Conservation (phyloP, 148 eudicot genomes). For the Polygonum aviculare region DNA sequence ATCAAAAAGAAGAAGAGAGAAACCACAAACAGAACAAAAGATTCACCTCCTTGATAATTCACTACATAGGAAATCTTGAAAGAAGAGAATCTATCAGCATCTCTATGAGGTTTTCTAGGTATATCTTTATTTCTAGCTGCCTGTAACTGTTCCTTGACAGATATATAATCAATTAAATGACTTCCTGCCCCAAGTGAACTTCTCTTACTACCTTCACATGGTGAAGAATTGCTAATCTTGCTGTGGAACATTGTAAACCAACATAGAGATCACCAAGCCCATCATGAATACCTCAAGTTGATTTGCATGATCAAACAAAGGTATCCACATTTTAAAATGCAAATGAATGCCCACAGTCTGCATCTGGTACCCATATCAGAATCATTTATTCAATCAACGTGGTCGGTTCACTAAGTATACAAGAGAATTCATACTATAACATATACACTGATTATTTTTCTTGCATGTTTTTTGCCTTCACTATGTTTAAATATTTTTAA, state of each 20-base stretch:
- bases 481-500: neutral
- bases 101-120: neutral
- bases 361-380: neutral
- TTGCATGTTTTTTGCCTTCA: neutral
- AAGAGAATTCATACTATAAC: neutral
- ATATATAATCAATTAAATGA: neutral
- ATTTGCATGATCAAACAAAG: neutral
- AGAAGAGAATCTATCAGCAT: neutral
- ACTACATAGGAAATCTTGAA: neutral
- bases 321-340: neutral
- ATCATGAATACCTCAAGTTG: neutral
- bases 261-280: neutral
- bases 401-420: neutral
- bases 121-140: neutral
- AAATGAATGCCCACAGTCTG: too few species aligned
- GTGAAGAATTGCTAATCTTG: neutral
- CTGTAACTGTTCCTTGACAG: neutral
- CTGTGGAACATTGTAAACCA: neutral
- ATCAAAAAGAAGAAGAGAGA: neutral
- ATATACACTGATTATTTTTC: neutral
- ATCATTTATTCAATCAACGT: neutral
- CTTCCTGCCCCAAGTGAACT: neutral
- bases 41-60: neutral
- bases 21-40: neutral
- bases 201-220: neutral